Conservation (phyloP, 805 yeast genomes). For the Metschnikowia reukaufii region DNA sequence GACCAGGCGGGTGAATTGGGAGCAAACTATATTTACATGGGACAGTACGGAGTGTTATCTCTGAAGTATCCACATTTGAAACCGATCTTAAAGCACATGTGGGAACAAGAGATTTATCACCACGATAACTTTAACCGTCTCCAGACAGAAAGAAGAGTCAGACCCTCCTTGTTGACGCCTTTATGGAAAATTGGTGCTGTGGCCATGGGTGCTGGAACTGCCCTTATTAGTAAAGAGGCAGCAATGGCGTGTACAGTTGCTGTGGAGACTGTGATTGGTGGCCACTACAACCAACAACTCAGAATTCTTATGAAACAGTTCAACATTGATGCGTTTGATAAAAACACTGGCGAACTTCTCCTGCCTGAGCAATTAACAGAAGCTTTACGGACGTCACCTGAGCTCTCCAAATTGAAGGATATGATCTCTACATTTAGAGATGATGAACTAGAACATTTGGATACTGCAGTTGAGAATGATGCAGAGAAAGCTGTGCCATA, state of each 20-base stretch:
- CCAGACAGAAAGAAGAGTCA: slow-evolving; percentile 73
- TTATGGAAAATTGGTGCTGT: slow-evolving; percentile 91
- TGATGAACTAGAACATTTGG: slow-evolving; percentile 91
- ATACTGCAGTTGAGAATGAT: slow-evolving; percentile 89
- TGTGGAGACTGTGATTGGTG: slow-evolving; percentile 96
- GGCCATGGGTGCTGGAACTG: slow-evolving; percentile 84
- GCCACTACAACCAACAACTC: slow-evolving; percentile 89
- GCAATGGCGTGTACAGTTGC: slow-evolving; percentile 99
- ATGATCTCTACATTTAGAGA: slow-evolving; percentile 80
- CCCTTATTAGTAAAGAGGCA: slow-evolving; percentile 84
- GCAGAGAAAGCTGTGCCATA: slow-evolving; percentile 94
- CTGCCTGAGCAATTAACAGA: slow-evolving; percentile 23
- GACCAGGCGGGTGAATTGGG: slow-evolving; percentile 99
- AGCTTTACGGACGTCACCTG: slow-evolving; percentile 46
- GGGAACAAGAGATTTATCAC: slow-evolving; percentile 96
- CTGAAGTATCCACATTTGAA: slow-evolving; percentile 70
- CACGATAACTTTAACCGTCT: slow-evolving; percentile 79
- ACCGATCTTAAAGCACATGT: slow-evolving; percentile 88
- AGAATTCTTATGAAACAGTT: slow-evolving; percentile 71
- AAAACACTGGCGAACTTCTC: slow-evolving; percentile 32
- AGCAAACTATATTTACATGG: slow-evolving; percentile 89
- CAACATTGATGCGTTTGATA: slow-evolving; percentile 43
- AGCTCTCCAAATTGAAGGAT: slow-evolving; percentile 55
- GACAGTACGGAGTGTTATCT: slow-evolving; percentile 78
- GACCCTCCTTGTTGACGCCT: slow-evolving; percentile 92